Base-by-base conservation (phyloP, 225 moss, liverwort and hornwort species). In the Asterella californica region DNA sequence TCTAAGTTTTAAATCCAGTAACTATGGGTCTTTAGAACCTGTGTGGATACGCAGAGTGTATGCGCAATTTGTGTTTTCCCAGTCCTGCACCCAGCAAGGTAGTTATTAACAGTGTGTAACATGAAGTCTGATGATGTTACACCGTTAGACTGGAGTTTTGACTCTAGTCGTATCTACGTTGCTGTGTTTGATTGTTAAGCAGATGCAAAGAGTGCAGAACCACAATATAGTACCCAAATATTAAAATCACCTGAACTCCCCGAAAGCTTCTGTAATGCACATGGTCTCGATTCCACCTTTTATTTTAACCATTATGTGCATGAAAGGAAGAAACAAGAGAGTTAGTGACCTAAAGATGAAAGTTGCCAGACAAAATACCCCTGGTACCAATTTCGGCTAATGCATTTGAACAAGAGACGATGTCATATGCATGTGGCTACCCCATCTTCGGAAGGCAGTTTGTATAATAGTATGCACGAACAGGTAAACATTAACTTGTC, bases 61-160 rank as follows among this genome's bases (percentile, higher is more conserved):
- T 96, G 96, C 77, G 94, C 94, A 60, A 91, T 86, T 82, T 96
- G 94, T 48, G 96, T 94, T 86, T 94, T 94, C 21, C 94, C 94
- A 30, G 96, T 94, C 86, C 96, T 96, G 91, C 74, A 84, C 57
- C 22, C 17, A 70, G 27, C 17, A 73, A 21, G 4, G 42, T 70
- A 10, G 32, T 65, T 65, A 33, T 30, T 14, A 18, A 65, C 65
- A 32, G n/a, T n/a, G n/a, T n/a, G n/a, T n/a, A n/a, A n/a, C n/a
- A 57, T 19, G 25, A 57, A 57, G 15, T 57, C 15, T 57, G 21
- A 27, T 61, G 3, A 61, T 61, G 25, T 27, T 25, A 61, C 25
- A 0, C 61, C 11, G 25, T 61, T 61, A 25, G 10, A 52, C 52
- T 42, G 52, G 17, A 52, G 12, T 12, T 52, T 52, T 52, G 5